Percentiles rank a stretch among this genome's conserved stretches.
Conservation (phyloP, 164 flowering plant genomes). For the Sextonia rubra region DNA sequence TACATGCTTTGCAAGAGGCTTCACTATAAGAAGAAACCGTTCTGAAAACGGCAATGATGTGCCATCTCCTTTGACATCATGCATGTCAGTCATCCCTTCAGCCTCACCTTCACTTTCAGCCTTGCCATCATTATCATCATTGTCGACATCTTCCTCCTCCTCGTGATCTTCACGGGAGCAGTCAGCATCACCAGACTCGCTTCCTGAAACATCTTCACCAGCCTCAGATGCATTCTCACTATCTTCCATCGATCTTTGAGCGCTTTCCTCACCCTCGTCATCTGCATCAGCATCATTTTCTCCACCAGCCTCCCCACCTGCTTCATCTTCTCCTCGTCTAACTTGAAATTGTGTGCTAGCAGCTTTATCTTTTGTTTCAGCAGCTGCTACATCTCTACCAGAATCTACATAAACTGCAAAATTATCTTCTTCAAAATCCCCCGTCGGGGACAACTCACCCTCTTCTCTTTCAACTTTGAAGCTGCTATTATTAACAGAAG, state of each 20-base stretch:
- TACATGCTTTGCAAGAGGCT: conserved; percentile 74
- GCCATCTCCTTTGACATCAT: conserved; percentile 72
- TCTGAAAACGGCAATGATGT: conserved; percentile 51
- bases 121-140: conserved; percentile 57
- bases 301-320: conserved; percentile 41
- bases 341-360: conserved; percentile 36
- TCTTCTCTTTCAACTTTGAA: conserved; percentile 81
- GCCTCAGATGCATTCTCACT: conserved; percentile 82
- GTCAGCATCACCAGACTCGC: conserved; percentile 84
- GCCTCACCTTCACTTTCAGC: conserved; percentile 96
- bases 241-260: conserved; percentile 74
- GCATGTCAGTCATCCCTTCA: conserved; percentile 80
- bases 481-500: conserved; percentile 23
- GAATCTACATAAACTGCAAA: conserved; percentile 51
- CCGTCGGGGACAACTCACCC: conserved; percentile 86
- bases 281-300: conserved; percentile 75
- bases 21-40: conserved; percentile 51
- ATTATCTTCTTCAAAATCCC: conserved; percentile 76
- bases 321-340: conserved; percentile 34
- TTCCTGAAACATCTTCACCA: conserved; percentile 72
- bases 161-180: conserved; percentile 72
- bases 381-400: conserved; percentile 22
- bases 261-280: conserved; percentile 82
- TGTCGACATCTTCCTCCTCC: conserved; percentile 53
- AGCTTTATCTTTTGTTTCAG: conserved; percentile 39